These are phyloP conservation scores for Adansonia madagascariensis DNA, from an alignment of 441 rosid species.

Conservation along the genomic window DNA sequence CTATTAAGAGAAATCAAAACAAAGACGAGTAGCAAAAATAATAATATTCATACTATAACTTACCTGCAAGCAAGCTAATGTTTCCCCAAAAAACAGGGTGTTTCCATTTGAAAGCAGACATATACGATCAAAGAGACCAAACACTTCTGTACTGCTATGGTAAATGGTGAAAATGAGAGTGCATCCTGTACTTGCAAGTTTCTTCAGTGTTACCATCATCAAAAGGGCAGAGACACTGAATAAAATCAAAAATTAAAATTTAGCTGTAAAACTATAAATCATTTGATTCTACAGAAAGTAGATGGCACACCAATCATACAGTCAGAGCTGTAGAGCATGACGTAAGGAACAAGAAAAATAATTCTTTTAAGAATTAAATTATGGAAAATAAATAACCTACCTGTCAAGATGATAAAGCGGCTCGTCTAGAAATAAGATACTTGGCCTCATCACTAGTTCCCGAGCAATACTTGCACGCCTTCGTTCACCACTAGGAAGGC, in stretches of 20 bases:
- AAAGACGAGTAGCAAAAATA: conserved; percentile 18
- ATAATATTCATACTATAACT: conserved; percentile 15
- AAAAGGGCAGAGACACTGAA: conserved; percentile 91
- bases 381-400: conserved; percentile 35
- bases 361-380: not conserved
- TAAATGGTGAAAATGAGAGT: conserved; percentile 86
- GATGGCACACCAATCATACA: conserved; percentile 5
- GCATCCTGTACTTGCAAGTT: conserved; percentile 96
- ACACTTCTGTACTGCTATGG: conserved; percentile 98
- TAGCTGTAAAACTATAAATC: conserved; percentile 24
- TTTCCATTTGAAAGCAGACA: conserved; percentile 98
- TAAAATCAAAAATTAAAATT: conserved; percentile 22
- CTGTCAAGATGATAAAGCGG: conserved; percentile 98
- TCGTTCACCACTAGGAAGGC: conserved; percentile 86
- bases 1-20: conserved; percentile 5
- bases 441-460: conserved; percentile 98
- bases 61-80: conserved; percentile 98
- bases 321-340: not conserved
- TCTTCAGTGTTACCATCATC: conserved; percentile 98
- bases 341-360: not conserved
- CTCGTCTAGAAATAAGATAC: conserved; percentile 84
- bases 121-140: conserved; percentile 97
- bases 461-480: conserved; percentile 93
- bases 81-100: conserved; percentile 95
- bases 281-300: not conserved